A percentile compares a stretch with the other conserved stretches of the same genome.
These are phyloP conservation scores for Cenchrus americanus DNA, from an alignment of 176 grass and related monocot species.

Conservation along the genomic window DNA sequence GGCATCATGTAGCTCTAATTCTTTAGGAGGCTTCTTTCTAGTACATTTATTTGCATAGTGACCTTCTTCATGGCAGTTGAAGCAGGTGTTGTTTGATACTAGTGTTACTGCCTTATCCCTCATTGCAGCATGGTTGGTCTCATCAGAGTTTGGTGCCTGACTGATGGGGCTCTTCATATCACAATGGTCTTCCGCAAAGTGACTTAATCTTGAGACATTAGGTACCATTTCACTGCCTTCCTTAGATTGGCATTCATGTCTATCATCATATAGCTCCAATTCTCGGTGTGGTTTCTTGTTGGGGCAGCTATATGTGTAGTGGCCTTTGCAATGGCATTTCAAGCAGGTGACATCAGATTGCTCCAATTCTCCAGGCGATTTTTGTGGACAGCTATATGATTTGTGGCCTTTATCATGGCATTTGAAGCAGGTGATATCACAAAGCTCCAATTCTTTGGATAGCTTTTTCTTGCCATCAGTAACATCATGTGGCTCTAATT, in stretches of 20 bases:
- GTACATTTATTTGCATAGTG: neutral
- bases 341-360: neutral
- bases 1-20: neutral
- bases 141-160: neutral
- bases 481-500: neutral
- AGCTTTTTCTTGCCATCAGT: neutral
- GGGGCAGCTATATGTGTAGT: neutral
- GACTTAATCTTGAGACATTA: neutral
- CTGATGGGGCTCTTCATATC: neutral
- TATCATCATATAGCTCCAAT: neutral
- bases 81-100: neutral
- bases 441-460: neutral
- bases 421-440: neutral
- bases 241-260: neutral
- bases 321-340: neutral
- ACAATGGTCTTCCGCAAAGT: neutral
- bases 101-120: neutral
- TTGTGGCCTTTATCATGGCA: slow-evolving; percentile 20
- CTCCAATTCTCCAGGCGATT: neutral
- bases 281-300: neutral
- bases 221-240: neutral
- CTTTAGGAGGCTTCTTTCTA: neutral
- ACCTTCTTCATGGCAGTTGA: slow-evolving; percentile 18
- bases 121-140: neutral
- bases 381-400: neutral